These are phyloP conservation scores for Flueggea neowawraea DNA, from an alignment of 441 rosid genomes.

Conservation along the genomic window DNA sequence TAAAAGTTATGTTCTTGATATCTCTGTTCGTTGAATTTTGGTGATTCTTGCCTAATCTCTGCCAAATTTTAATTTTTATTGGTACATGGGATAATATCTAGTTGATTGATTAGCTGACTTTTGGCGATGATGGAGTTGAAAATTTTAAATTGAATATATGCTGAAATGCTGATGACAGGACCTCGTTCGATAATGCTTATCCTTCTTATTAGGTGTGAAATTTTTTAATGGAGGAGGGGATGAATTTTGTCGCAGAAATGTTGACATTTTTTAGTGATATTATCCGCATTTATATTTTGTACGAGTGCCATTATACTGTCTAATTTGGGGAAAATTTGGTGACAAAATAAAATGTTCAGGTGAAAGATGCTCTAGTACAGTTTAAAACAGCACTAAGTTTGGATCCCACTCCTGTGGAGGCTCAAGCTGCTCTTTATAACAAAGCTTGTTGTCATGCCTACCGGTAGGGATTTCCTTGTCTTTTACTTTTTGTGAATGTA, in stretches of 20 bases:
- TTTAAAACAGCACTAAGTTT: slow-evolving; percentile 81
- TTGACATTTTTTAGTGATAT: too few relatives aligned
- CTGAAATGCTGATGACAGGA: too few relatives aligned
- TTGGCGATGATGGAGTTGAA: too few relatives aligned
- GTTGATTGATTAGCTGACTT: too few relatives aligned
- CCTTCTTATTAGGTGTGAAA: too few relatives aligned
- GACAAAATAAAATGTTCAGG: slow-evolving; percentile 40
- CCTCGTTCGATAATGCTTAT: too few relatives aligned
- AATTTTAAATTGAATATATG: too few relatives aligned
- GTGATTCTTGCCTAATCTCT: slow-evolving; percentile 5
- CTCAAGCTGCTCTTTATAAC: slow-evolving; percentile 93
- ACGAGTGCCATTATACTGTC: too few relatives aligned
- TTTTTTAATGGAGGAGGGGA: too few relatives aligned
- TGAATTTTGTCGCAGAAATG: too few relatives aligned
- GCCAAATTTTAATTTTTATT: not conserved
- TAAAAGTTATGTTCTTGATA: too few relatives aligned
- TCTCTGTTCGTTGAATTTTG: not conserved
- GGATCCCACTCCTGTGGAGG: slow-evolving; percentile 68
- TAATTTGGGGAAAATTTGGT: not conserved
- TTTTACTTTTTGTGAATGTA: not conserved
- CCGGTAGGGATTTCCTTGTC: slow-evolving; percentile 35
- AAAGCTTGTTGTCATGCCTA: slow-evolving; percentile 96
- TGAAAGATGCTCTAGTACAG: slow-evolving; percentile 79
- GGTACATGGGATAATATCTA: not conserved
- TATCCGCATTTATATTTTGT: too few relatives aligned